phyloP scores from a whole-genome alignment of 306 rosid genomes.

The Ochetophila trinervis region DNA sequence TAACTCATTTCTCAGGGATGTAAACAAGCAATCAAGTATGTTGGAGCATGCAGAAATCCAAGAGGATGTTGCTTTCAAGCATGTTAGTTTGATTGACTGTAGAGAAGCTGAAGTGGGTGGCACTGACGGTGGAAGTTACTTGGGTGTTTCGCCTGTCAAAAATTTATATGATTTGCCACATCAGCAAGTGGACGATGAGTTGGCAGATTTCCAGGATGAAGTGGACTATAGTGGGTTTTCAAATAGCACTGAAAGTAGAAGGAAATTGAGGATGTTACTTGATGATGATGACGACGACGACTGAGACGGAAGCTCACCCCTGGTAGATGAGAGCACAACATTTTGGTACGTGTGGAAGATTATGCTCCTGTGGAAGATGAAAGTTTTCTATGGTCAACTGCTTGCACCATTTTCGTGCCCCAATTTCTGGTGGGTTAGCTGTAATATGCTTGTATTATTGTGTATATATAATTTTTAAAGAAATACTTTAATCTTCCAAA shows the following conservation, averaged over 20 bases:
- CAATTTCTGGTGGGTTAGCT: no score
- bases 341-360: no score
- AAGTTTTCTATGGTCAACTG: no score
- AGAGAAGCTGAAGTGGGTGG: constrained; percentile 31
- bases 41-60: constrained; percentile 14
- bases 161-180: constrained; percentile 23
- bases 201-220: constrained; percentile 78
- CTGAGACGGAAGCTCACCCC: constrained; percentile 27
- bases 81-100: constrained; percentile 4
- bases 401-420: no score
- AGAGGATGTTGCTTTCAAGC: constrained; percentile 2
- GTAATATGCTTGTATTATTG: no score
- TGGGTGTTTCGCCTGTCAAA: constrained; percentile 20
- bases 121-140: constrained; percentile 23
- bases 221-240: constrained; percentile 26
- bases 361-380: no score
- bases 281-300: constrained; percentile 85
- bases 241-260: constrained; percentile 44
- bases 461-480: no score
- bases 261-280: constrained; percentile 78
- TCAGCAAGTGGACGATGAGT: constrained; percentile 37
- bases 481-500: no score
- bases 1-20: constrained; percentile 31
- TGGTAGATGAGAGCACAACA: no score
- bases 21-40: constrained; percentile 1